Evolutionary conservation across 2,329 filamentous ascomycete genomes (phyloP).

Genomic region (Plenodomus lindquistii): DNA sequence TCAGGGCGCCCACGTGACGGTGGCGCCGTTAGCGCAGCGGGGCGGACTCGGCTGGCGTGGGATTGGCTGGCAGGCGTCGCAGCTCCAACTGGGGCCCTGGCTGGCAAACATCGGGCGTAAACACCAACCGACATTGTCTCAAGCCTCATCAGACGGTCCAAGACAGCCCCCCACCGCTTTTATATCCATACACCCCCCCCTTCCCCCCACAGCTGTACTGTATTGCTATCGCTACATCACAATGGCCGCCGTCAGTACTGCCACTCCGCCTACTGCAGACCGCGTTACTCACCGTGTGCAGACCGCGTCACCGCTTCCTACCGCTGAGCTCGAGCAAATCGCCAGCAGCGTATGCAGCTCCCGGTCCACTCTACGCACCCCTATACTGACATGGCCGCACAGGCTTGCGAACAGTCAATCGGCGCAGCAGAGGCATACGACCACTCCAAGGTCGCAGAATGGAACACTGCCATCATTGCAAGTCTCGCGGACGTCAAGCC

Average conservation of each 20-base stretch:
- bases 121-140: slow-evolving; percentile 14
- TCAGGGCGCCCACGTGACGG: slow-evolving; percentile 32
- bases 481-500: no score
- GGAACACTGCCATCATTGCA: slow-evolving; percentile 95
- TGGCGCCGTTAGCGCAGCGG: slow-evolving; percentile 5
- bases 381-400: slow-evolving; percentile 9
- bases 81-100: neutral
- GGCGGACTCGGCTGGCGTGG: neutral
- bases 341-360: slow-evolving; percentile 29
- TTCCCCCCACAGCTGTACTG: slow-evolving; percentile 27
- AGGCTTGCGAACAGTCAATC: slow-evolving; percentile 85
- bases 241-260: slow-evolving; percentile 23
- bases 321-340: slow-evolving; percentile 37
- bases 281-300: slow-evolving; percentile 3
- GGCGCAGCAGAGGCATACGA: slow-evolving; percentile 79
- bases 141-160: slow-evolving; percentile 2
- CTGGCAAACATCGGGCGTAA: slow-evolving; percentile 24
- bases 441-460: slow-evolving; percentile 79
- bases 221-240: slow-evolving; percentile 14
- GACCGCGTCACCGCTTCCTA: slow-evolving; percentile 36
- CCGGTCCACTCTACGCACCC: neutral
- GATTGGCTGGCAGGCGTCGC: neutral
- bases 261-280: slow-evolving; percentile 23
- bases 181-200: slow-evolving; percentile 12
- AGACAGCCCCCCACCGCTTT: slow-evolving; percentile 9